Evolutionary conservation across 2,329 filamentous ascomycete species (phyloP).

Genomic region (Colletotrichum acutatum): DNA sequence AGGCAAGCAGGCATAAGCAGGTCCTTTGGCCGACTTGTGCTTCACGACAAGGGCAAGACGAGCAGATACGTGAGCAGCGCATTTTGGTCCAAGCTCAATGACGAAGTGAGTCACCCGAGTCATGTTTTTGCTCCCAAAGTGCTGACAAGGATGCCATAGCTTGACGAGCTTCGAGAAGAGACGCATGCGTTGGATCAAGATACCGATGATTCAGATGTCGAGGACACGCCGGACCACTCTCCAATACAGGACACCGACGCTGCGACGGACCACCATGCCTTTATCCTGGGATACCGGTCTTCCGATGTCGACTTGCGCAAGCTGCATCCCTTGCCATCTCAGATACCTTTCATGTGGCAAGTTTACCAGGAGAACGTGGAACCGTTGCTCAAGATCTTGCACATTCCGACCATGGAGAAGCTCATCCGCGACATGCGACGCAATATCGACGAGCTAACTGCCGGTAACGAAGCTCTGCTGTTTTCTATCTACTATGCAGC

Average conservation of each 20-base stretch:
- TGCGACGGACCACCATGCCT: slow-evolving; percentile 71
- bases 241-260: slow-evolving; percentile 46
- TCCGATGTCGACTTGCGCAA: slow-evolving; percentile 73
- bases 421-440: slow-evolving; percentile 70
- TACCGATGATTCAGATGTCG: slow-evolving; percentile 69
- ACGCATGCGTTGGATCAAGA: slow-evolving; percentile 51
- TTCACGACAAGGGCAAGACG: slow-evolving; percentile 75
- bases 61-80: slow-evolving; percentile 80
- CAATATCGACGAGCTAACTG: slow-evolving; percentile 67
- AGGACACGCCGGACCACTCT: slow-evolving; percentile 63
- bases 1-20: slow-evolving; percentile 50
- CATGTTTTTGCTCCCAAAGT: slow-evolving; percentile 34
- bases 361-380: slow-evolving; percentile 80
- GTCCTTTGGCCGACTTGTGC: slow-evolving; percentile 74
- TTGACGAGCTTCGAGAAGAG: slow-evolving; percentile 55
- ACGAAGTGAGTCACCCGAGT: slow-evolving; percentile 65
- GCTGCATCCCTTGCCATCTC: slow-evolving; percentile 73
- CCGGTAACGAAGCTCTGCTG: slow-evolving; percentile 69
- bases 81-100: slow-evolving; percentile 81
- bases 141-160: slow-evolving; percentile 41
- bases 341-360: slow-evolving; percentile 76
- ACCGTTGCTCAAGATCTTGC: slow-evolving; percentile 76
- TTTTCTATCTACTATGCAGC: slow-evolving; percentile 72
- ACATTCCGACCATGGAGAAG: slow-evolving; percentile 73
- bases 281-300: slow-evolving; percentile 79